phyloP scores from a whole-genome alignment of 305 asterid species.

The Fraxinus latifolia region DNA sequence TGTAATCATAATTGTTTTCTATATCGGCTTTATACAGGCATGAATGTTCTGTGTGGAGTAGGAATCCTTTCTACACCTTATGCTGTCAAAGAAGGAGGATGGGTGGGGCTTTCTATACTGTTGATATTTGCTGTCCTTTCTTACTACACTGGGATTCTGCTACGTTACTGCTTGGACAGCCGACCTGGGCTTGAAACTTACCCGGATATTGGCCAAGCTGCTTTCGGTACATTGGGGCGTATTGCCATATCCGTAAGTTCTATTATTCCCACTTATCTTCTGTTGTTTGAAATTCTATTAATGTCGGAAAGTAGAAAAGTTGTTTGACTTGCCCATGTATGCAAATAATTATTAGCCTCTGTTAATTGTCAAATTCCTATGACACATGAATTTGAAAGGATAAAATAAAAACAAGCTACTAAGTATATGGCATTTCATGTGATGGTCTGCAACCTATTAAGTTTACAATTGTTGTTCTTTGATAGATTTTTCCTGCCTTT shows the following conservation, averaged over 20 bases:
- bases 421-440: not conserved
- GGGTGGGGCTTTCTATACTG: constrained; percentile 77
- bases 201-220: constrained; percentile 97
- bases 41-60: constrained; percentile 89
- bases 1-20: not conserved
- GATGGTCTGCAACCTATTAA: not conserved
- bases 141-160: constrained; percentile 81
- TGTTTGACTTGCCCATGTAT: not conserved
- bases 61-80: constrained; percentile 95
- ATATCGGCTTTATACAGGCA: constrained; percentile 40
- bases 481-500: not conserved
- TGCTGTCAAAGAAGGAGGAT: constrained; percentile 94
- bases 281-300: not conserved
- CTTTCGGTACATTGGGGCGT: constrained; percentile 80
- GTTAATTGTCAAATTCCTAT: not conserved
- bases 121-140: constrained; percentile 69
- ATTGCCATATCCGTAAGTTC: constrained; percentile 71
- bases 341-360: not conserved
- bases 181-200: constrained; percentile 88
- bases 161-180: constrained; percentile 79
- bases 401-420: not conserved
- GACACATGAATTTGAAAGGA: not conserved
- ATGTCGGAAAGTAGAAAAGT: not conserved
- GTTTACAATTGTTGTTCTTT: not conserved
- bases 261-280: not conserved